These are phyloP conservation scores for Cryptosporidium meleagridis DNA, from an alignment of 169 alveolate species.

Conservation along the genomic window DNA sequence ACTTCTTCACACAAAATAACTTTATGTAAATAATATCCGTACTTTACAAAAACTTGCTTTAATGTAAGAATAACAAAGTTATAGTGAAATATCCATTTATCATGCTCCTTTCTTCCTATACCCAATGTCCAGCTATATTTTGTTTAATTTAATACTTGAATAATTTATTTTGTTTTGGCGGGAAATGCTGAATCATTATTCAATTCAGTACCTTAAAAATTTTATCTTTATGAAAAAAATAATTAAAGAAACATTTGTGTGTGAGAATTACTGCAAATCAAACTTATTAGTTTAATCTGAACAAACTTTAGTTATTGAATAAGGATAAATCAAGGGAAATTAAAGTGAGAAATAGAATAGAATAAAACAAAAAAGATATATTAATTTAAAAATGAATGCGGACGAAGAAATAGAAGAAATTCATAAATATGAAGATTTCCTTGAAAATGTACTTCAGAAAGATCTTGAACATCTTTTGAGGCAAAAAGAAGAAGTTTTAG, in stretches of 20 bases:
- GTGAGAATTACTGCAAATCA: not conserved
- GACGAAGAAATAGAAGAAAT: slow-evolving; percentile 3
- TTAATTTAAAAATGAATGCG: not conserved
- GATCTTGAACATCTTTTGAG: slow-evolving; percentile 40
- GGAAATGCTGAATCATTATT: not conserved
- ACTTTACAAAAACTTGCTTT: too few species aligned
- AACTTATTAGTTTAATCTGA: not conserved
- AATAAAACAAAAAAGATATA: not conserved
- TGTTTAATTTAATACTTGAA: not conserved
- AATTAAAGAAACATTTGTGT: not conserved
- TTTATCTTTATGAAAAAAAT: too few species aligned
- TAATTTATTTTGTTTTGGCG: not conserved
- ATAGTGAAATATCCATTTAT: too few species aligned
- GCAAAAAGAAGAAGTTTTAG: slow-evolving; percentile 8
- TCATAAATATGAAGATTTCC: slow-evolving; percentile 59
- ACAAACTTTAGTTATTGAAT: not conserved
- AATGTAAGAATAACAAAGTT: too few species aligned
- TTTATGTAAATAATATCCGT: too few species aligned
- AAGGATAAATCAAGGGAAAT: not conserved
- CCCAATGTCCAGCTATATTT: not conserved
- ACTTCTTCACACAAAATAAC: not conserved
- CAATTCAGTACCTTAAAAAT: not conserved
- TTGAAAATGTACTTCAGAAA: slow-evolving; percentile 62
- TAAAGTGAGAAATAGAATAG: not conserved
- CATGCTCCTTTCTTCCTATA: too few species aligned